Conservation (phyloP, 2,329 filamentous ascomycete genomes). For the Verticillium tricorpus region DNA sequence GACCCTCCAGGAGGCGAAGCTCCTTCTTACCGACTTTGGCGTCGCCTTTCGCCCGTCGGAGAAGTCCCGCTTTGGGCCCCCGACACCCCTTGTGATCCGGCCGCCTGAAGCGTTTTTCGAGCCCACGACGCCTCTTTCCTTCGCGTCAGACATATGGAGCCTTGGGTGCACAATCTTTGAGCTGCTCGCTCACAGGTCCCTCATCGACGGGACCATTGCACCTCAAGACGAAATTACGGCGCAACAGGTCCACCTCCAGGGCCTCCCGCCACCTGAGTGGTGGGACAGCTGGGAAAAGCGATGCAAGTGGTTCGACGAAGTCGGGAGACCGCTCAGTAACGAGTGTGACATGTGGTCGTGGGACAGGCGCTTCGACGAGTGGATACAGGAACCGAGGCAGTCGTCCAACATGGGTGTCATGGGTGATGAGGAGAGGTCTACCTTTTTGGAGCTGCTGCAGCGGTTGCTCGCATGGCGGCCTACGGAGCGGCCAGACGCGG, state of each 20-base stretch:
- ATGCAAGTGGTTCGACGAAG: conserved; percentile 8
- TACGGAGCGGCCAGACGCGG: conserved; percentile 7
- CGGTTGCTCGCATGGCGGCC: conserved; percentile 16
- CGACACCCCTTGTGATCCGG: conserved; percentile 22
- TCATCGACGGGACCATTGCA: conserved; percentile 22
- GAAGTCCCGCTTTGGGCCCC: conserved; percentile 17
- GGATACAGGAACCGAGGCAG: conserved; percentile 12
- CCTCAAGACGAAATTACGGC: conserved; percentile 22
- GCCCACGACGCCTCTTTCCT: conserved; percentile 22
- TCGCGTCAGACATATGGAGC: conserved; percentile 23
- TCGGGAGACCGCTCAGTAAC: conserved; percentile 8
- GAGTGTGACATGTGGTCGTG: conserved; percentile 11
- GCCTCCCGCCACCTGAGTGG: conserved; percentile 22
- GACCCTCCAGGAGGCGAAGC: conserved; percentile 15
- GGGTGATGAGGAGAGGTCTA: conserved; percentile 8
- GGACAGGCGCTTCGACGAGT: conserved; percentile 13
- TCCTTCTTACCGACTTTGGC: conserved; percentile 29
- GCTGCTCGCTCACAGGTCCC: conserved; percentile 20
- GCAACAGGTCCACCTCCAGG: conserved; percentile 24
- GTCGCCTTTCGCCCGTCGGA: conserved; percentile 24
- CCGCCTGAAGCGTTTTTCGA: conserved; percentile 32
- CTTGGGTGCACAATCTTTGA: conserved; percentile 24
- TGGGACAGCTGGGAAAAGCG: conserved; percentile 20
- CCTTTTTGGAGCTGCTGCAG: conserved; percentile 16
- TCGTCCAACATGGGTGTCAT: conserved; percentile 7